Evolutionary conservation across 2,329 filamentous ascomycete genomes (phyloP).

Genomic region (Ophiostoma piceae): DNA sequence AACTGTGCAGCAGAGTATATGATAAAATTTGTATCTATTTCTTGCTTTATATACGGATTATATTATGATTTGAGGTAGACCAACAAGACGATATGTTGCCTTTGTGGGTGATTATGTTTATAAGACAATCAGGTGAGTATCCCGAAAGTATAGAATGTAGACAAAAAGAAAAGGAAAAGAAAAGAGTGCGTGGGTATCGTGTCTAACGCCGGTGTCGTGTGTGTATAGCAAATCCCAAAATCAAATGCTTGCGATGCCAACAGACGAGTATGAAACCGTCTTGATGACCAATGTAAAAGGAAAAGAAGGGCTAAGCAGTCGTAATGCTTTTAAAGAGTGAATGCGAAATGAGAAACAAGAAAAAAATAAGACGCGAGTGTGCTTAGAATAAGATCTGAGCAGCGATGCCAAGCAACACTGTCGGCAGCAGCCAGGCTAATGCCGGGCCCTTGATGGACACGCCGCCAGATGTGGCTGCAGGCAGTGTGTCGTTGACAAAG

Average conservation of each 20-base stretch:
- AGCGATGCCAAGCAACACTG: neutral
- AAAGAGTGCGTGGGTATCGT: conserved; percentile 23
- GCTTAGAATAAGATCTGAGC: neutral
- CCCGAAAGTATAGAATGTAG: neutral
- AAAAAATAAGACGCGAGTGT: neutral
- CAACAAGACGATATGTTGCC: neutral
- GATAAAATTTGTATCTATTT: neutral
- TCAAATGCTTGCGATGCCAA: conserved; percentile 11
- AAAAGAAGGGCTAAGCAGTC: neutral
- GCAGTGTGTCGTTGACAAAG: conserved; percentile 55
- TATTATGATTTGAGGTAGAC: neutral
- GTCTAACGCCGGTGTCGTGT: conserved; percentile 18
- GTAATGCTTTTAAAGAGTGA: neutral
- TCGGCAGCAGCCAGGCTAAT: neutral
- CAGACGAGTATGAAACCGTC: neutral
- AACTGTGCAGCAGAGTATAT: neutral
- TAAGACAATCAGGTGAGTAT: neutral
- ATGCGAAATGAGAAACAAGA: neutral
- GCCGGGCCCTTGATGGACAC: neutral
- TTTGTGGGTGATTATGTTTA: neutral
- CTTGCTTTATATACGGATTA: neutral
- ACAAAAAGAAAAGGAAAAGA: neutral
- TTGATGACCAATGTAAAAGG: too few species aligned
- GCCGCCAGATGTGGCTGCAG: conserved; percentile 31
- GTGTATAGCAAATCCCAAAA: conserved; percentile 7